phyloP scores from a whole-genome alignment of 306 rosid genomes.

The Corylus avellana region DNA sequence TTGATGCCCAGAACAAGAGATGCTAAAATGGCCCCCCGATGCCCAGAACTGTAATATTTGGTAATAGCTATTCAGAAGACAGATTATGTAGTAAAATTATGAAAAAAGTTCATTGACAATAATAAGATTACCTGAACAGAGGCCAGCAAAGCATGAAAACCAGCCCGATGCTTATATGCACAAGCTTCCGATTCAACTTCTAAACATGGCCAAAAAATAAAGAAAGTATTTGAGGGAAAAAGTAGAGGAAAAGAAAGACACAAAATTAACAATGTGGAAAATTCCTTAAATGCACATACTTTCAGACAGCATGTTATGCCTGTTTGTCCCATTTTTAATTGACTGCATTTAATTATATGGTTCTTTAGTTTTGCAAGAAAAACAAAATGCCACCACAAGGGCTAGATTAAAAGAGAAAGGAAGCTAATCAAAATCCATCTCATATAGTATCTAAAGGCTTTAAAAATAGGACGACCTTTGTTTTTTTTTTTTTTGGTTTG shows the following conservation, averaged over 20 bases:
- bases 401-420: not conserved
- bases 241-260: not conserved
- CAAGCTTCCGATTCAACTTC: constrained; percentile 95
- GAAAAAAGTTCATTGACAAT: constrained; percentile 11
- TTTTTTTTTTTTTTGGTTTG: too few species aligned
- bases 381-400: not conserved
- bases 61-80: constrained; percentile 27
- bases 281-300: not conserved
- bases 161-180: constrained; percentile 83
- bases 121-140: constrained; percentile 65
- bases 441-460: too few species aligned
- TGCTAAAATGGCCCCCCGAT: constrained; percentile 51
- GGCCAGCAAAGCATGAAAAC: constrained; percentile 97
- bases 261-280: not conserved
- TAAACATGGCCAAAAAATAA: constrained; percentile 29
- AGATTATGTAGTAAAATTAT: constrained; percentile 5
- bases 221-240: constrained; percentile 28
- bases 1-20: constrained; percentile 71
- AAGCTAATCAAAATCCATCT: not conserved
- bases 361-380: too few species aligned
- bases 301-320: not conserved
- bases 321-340: not conserved
- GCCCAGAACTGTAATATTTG: constrained; percentile 49
- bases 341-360: not conserved
- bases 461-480: too few species aligned